A percentile compares a stretch with the other conserved stretches of the same genome.
These are phyloP conservation scores for Polyporus tsugae DNA, from an alignment of 1,284 basidiomycete species.

Conservation along the genomic window DNA sequence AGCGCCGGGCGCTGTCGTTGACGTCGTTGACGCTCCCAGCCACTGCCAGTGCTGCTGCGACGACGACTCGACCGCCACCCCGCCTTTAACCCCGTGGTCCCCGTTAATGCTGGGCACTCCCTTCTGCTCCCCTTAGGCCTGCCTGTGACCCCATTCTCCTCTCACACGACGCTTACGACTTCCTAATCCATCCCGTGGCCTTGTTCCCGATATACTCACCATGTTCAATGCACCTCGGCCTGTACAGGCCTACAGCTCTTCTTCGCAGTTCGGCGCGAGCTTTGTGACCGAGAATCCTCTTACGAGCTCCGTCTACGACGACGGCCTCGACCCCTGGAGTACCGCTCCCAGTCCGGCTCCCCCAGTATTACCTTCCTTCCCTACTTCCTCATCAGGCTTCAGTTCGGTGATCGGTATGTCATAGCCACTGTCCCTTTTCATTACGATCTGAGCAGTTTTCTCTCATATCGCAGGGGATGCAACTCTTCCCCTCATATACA, in stretches of 20 bases:
- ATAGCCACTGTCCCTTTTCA: slow-evolving; percentile 1
- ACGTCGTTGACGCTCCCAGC: slow-evolving; percentile 21
- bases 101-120: background rate
- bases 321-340: slow-evolving; percentile 89
- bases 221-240: slow-evolving; percentile 86
- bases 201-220: slow-evolving; percentile 16
- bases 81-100: background rate
- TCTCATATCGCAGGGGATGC: slow-evolving; percentile 62
- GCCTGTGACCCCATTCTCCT: background rate
- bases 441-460: slow-evolving; percentile 4
- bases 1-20: slow-evolving; percentile 10
- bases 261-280: slow-evolving; percentile 68
- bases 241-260: slow-evolving; percentile 67
- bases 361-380: slow-evolving; percentile 54
- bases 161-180: slow-evolving; percentile 11
- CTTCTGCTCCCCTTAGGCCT: background rate
- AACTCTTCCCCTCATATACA: slow-evolving; percentile 82
- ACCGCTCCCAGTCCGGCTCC: slow-evolving; percentile 80
- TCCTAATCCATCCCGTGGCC: background rate
- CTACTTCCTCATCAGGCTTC: slow-evolving; percentile 59
- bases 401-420: slow-evolving; percentile 73
- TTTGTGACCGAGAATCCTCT: slow-evolving; percentile 83
- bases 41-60: slow-evolving; percentile 15
- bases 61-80: slow-evolving; percentile 11
- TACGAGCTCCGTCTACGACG: slow-evolving; percentile 75